Evolutionary conservation across 1,284 basidiomycete species (phyloP).

Genomic region (Trametes polyzona): DNA sequence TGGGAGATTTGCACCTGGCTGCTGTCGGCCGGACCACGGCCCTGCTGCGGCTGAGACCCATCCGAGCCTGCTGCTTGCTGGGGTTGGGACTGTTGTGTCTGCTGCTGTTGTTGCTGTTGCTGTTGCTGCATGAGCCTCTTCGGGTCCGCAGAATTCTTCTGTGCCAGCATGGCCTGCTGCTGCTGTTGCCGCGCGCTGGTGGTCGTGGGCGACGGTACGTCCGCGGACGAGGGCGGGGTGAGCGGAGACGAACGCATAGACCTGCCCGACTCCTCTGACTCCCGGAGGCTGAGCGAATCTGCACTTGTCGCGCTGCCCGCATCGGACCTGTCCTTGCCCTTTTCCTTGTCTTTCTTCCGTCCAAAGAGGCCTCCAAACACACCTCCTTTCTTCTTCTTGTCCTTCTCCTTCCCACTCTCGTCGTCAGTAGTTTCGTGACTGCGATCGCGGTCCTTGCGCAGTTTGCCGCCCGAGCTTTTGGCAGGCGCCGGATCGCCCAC

Average conservation of each 20-base stretch:
- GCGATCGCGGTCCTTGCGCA: slow-evolving; percentile 66
- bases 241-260: slow-evolving; percentile 43
- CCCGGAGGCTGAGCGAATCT: slow-evolving; percentile 39
- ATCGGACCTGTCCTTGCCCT: slow-evolving; percentile 60
- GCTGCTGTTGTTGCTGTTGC: slow-evolving; percentile 34
- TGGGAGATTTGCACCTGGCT: slow-evolving; percentile 33
- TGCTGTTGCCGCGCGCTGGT: slow-evolving; percentile 59
- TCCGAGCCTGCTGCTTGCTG: slow-evolving; percentile 20
- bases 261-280: slow-evolving; percentile 58
- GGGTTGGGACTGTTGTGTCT: background rate
- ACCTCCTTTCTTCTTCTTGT: slow-evolving; percentile 70
- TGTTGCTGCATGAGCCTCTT: slow-evolving; percentile 36
- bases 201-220: slow-evolving; percentile 45
- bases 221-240: slow-evolving; percentile 19
- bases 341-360: slow-evolving; percentile 79
- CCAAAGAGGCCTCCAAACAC: slow-evolving; percentile 78
- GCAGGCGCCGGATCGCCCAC: slow-evolving; percentile 4
- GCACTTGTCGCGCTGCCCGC: slow-evolving; percentile 34
- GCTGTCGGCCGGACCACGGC: slow-evolving; percentile 8
- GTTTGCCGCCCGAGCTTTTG: slow-evolving; percentile 44
- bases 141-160: slow-evolving; percentile 40
- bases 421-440: slow-evolving; percentile 42
- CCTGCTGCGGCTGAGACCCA: slow-evolving; percentile 26
- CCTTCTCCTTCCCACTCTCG: slow-evolving; percentile 51
- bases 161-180: slow-evolving; percentile 37